Conservation (phyloP, 345 rosid species). For the Eutrema japonicum region DNA sequence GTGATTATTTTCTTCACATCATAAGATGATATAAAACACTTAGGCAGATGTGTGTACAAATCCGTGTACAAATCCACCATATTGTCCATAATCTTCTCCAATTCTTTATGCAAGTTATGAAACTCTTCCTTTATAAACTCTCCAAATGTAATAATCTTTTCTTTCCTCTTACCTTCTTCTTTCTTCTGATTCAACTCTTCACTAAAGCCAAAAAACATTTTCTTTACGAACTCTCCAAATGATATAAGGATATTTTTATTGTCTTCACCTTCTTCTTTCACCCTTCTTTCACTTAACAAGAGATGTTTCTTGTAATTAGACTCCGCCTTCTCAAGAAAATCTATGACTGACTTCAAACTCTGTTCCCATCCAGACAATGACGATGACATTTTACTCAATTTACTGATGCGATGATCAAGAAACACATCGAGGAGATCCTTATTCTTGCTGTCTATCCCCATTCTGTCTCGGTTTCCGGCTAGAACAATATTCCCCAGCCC, state of each 20-base stretch:
- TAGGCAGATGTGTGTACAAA: constrained; percentile 46
- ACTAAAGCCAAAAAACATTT: neutral
- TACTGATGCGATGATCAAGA: constrained; percentile 47
- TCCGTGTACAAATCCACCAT: constrained; percentile 21
- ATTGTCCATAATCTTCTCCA: constrained; percentile 11
- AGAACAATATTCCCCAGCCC: constrained; percentile 45
- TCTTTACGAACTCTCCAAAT: constrained; percentile 28
- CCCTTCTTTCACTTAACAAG: neutral
- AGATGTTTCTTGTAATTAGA: constrained; percentile 19
- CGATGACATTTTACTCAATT: constrained; percentile 8
- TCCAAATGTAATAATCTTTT: constrained; percentile 26
- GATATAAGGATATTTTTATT: neutral
- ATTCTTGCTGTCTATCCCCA: constrained; percentile 36
- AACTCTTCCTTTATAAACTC: constrained; percentile 36
- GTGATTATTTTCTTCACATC: constrained; percentile 32
- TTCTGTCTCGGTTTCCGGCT: constrained; percentile 41
- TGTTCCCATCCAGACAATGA: constrained; percentile 36
- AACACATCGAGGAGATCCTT: constrained; percentile 40
- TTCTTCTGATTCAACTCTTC: constrained; percentile 10
- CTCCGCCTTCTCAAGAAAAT: constrained; percentile 29
- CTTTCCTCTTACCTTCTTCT: neutral
- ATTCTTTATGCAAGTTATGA: neutral
- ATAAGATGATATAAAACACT: constrained; percentile 28
- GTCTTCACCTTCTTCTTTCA: neutral
- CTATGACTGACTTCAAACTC: constrained; percentile 35